Evolutionary conservation across 1,284 basidiomycete species (phyloP).

Genomic region (Leccinum huronense): DNA sequence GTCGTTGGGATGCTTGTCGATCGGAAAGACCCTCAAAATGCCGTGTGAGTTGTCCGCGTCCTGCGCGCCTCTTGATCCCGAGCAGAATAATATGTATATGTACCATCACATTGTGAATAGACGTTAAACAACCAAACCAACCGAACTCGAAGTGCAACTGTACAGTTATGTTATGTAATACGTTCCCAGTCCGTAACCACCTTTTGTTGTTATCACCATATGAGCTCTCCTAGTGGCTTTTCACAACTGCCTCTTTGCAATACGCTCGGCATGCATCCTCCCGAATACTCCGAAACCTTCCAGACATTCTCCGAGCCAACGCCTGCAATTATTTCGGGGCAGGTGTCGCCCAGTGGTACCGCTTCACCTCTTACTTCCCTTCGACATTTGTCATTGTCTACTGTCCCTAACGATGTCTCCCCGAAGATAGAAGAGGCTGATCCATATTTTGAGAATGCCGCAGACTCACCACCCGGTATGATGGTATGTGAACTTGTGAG

Average conservation of each 20-base stretch:
- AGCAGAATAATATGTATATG: too few species aligned
- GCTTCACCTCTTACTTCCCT: neutral
- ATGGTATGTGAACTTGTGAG: too few species aligned
- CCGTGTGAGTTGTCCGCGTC: slow-evolving; percentile 49
- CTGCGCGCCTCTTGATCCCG: slow-evolving; percentile 23
- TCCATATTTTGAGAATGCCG: neutral
- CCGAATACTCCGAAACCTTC: neutral
- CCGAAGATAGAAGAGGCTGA: neutral
- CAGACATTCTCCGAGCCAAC: neutral
- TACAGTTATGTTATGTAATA: too few species aligned
- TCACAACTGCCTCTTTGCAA: neutral
- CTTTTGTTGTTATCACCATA: too few species aligned
- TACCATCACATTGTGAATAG: too few species aligned
- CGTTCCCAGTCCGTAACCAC: too few species aligned
- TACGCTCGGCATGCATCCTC: neutral
- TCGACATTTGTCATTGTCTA: neutral
- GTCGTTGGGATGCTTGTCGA: slow-evolving; percentile 83
- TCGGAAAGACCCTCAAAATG: slow-evolving; percentile 91
- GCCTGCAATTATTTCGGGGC: neutral
- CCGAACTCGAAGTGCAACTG: too few species aligned
- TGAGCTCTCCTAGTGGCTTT: neutral
- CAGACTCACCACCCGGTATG: too few species aligned
- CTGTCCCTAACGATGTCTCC: neutral
- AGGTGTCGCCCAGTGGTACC: neutral
- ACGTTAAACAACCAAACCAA: too few species aligned